Base-by-base conservation (phyloP, 2,329 filamentous ascomycete species). In the Helotiales sp. region DNA sequence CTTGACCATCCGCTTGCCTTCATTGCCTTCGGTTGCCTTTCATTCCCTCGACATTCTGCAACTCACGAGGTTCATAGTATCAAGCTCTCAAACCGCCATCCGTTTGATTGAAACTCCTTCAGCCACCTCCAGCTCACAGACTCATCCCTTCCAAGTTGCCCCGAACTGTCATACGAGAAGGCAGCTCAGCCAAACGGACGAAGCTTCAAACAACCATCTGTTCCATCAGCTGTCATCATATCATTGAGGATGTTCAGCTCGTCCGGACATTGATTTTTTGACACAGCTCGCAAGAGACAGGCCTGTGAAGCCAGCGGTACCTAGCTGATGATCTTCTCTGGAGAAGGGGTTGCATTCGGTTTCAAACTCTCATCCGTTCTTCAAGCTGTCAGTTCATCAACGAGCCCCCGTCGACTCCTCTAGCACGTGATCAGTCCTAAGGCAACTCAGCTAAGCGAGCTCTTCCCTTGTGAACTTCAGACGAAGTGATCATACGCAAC, bases 401-500 rank as follows among this genome's bases (percentile, higher is more conserved):
- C 6, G 10, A 27, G 24, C 40, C n/a, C 12, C 19, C 27, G n/a
- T n/a, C n/a, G n/a, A n/a, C n/a, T n/a, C n/a, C n/a, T n/a, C n/a
- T 15, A 2, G 22, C 40, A 44, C 40, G 40, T 44, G 40, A 44
- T 25, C 1, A 13, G 10, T 2, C 2, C 15, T 25, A n/a, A 44
- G 22, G 3, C 5, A 25, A 10, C 40, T 27, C 19, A 24, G 15
- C 9, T 25, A 13, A 42, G 12, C 17, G 7, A n/a, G 15, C 1
- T 44, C n/a, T n/a, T n/a, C 27, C 40, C 22, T 49, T 49, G 53
- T 17, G 47, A 31, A 59, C 53, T 57, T 61, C 53, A 51, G 59
- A 59, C 49, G 56, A 54, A 48, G 40, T 36, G 46, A 17, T 13
- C 30, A 36, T 38, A 15, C 25, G 25, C 46, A 48, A 22, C 10